Base-by-base conservation (phyloP, 1,139 yeast genomes). In the Yamadazyma aaseri region DNA sequence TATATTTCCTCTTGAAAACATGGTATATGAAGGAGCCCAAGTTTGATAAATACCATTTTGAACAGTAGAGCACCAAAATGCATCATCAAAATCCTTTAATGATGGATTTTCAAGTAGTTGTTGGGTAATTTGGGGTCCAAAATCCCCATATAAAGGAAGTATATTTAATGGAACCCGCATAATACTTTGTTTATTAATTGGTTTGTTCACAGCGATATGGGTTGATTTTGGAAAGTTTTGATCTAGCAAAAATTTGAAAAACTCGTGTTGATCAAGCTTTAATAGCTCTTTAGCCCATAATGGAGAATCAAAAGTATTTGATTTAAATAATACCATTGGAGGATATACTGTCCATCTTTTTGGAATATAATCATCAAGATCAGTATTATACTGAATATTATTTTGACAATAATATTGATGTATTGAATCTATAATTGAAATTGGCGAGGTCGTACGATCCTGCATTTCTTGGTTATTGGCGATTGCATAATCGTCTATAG, bases 1-100 rank as follows among this genome's bases (percentile, higher is more conserved):
- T 46, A 87, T 76, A 51, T 87, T 87, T 0, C 96, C 96, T n/a
- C 96, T 58, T 24, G 90, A 81, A 52, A 87, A 87, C 96, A 87
- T 87, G 9, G 95, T 86, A 50, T 78, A 82, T 34, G 71, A 54
- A 0, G 96, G 96, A 3, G 92, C 86, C 96, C 96, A 87, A 3
- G 75, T 70, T 50, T 87, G 96, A 41, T 56, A 64, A 5, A 87
- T 77, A 1, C 89, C 90, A 53, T 87, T 86, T 51, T 87, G 96
- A 2, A 66, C 58, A 1, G 72, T 71, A 9, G 68, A 58, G 47
- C 90, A 84, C 96, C 96, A 87, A 44, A 86, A 76, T 0, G 86
- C 83, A 0, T 49, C 28, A 0, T 55, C 40, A 32, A 80, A 72
- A 46, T 79, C 82, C 0, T 41, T 37, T 2, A 39, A 35, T 0